Base-by-base conservation (phyloP, 495 filamentous ascomycete species). In the Amniculicola lignicola region DNA sequence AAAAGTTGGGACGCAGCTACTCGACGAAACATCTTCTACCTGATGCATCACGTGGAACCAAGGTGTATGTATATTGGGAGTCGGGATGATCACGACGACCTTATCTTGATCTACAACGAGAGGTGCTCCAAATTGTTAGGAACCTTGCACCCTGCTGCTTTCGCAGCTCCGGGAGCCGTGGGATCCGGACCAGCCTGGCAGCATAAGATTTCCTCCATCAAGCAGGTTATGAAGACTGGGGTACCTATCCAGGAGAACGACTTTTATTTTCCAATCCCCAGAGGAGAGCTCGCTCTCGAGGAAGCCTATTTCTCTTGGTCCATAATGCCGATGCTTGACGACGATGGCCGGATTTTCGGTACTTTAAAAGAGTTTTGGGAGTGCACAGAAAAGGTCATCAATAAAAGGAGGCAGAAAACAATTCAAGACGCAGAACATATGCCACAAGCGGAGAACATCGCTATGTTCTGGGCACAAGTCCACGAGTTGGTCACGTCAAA, bases 251-350 rank as follows among this genome's bases (percentile, higher is more conserved):
- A 36, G 18, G 39, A 36, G 25, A 12, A 33, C 28, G 48, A 59
- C 22, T 25, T 44, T 38, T 59, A 42, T 28, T 3, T 52, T 14
- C 46, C 46, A 21, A 52, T 52, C 3, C 23, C 28, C 12, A 52
- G 55, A 5, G 28, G 31, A 9, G 55, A 43, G 14, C 46, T 59
- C 27, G 3, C 29, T 3, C 39, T 49, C 14, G 55, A 59, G 35
- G 55, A 59, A 36, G 29, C 35, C 10, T 59, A 52, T 33, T 59
- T 41, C 24, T 52, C 47, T 10, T 59, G 46, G 35, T 44, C 47
- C 9, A 25, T 59, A 6, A 11, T 59, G 4, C 55, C 55, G 24
- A 12, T 52, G 16, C 11, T 59, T 5, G 47, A 29, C 14, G 40
- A 52, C 11, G 21, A 52, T 4, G 55, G 55, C 24, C 35, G 19